Evolutionary conservation across 2,329 filamentous ascomycete species (phyloP), one percentile per base, ranked within the genome.

Genomic region (Venturiaceae sp.): DNA sequence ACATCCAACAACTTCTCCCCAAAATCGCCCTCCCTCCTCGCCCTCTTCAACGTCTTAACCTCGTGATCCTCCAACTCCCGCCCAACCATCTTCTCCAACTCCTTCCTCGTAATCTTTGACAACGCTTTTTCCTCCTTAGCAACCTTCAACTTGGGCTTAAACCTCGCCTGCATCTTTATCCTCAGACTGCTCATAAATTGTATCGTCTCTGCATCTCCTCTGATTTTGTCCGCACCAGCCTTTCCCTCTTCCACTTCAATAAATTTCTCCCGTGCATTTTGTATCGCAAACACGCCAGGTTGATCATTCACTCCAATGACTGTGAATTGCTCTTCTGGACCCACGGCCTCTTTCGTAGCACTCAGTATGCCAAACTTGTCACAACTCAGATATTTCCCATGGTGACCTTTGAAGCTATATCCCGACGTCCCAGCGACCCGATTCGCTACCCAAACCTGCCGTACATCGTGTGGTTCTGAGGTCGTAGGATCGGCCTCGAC

Each of bases 381-480:
- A 74, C 89, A 92, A 60, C 87, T 84, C 2, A 97, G 81, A 69
- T 94, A 92, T 87, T 83, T 87, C 62, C 91, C 92, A 72, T 96
- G 89, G 66, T 92, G 88, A 0, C 90, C 90, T 74, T 96, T 96
- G 72, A 99, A 88, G 60, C 88, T 87, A 65, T 90, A 86, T 34
- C 81, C 80, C 63, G 95, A 89, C 1, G 88, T 92, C 3, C 92
- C 92, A 0, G 86, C 83, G 13, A 96, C 86, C 64, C 82, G 83
- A 65, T 88, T 95, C 61, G 89, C 90, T 63, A 97, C 83, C 89
- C 92, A 99, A 16, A 99, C 94, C 75, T 96, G 92, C 61, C 92
- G 80, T 61, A 97, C 92, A 71, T 97, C 92, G 72, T 96, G 92
- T 54, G 94, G 94, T 74, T 99, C 94, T 8, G 92, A 90, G 5